Percentiles rank a stretch among this genome's conserved stretches.
Evolutionary conservation across 495 filamentous ascomycete genomes (phyloP).

Genomic region (Annulohypoxylon stygium): DNA sequence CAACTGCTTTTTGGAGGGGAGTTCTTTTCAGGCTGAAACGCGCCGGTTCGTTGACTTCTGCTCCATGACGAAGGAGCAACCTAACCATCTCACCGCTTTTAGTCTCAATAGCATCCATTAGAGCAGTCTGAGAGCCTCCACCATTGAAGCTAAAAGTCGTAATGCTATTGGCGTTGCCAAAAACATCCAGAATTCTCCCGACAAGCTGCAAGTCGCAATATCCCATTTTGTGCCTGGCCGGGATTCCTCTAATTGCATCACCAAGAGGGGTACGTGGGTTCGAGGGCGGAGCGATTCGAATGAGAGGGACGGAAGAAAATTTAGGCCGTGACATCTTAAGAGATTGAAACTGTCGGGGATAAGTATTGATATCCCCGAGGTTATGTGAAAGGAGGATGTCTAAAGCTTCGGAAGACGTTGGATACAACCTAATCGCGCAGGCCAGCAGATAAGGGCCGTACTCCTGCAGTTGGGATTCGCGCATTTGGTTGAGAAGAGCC

Average conservation of each 20-base stretch:
- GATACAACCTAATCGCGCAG: not conserved
- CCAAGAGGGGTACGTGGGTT: not conserved
- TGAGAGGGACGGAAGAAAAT: too few species aligned
- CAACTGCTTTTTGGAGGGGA: conserved; percentile 47
- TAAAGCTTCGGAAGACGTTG: not conserved
- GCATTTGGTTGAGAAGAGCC: not conserved
- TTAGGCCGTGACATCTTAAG: too few species aligned
- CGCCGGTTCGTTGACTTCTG: conserved; percentile 46
- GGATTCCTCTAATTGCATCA: not conserved
- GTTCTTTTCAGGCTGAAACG: conserved; percentile 22
- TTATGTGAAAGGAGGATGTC: not conserved
- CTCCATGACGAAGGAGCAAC: conserved; percentile 50
- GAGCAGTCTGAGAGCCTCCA: not conserved
- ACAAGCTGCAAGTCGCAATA: not conserved
- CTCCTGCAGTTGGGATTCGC: not conserved
- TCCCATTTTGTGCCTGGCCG: too few species aligned
- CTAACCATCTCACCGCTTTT: conserved; percentile 41
- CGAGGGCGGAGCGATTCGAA: too few species aligned
- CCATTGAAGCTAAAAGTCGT: not conserved
- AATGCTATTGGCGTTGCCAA: not conserved
- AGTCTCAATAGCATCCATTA: conserved; percentile 36
- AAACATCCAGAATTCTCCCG: conserved; percentile 6
- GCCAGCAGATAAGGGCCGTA: not conserved
- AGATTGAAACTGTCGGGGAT: not conserved
- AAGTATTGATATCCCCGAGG: not conserved